Base-by-base conservation (phyloP, 2,329 filamentous ascomycete genomes). In the Apiospora arundinis region DNA sequence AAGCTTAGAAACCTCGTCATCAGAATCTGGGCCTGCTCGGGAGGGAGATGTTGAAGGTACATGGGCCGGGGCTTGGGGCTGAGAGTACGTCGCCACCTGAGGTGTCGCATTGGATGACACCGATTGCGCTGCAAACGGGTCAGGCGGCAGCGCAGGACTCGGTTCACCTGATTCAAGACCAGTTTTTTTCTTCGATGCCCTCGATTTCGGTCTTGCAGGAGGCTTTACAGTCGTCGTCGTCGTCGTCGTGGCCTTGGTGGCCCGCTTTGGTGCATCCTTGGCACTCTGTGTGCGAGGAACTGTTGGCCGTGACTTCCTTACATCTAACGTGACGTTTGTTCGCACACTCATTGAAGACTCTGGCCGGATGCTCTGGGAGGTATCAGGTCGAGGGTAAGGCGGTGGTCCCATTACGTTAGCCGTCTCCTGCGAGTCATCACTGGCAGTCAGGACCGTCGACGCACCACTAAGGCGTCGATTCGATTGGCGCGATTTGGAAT, bases 301-400 rank as follows among this genome's bases (percentile, higher is more conserved):
- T 1, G 81, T 78, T n/a, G 83, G 84, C 69, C 91, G 87, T 2
- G 87, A 85, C 80, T 92, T 94, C 77, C 89, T 92, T 5, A 88
- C 83, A 12, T 85, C 82, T 12, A 90, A 14, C 80, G 84, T 81
- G 23, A 78, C 75, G 37, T 80, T 75, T 8, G 80, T 79, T 68
- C 82, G 80, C 21, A 80, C 78, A 71, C 83, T 86, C 81, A 82
- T 83, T 23, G 81, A 83, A 65, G 84, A 82, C 70, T 81, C 83
- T 2, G 85, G 80, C 67, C 83, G 77, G 73, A 81, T 78, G 70
- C 79, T 85, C 72, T 82, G 80, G 0, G 86, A 83, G 18, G 82
- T 86, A 12, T 76, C 79, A 44, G 86, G 82, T 32, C 83, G 76
- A 32, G 71, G 73, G 44, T 72, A 52, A 32, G 28, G 23, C 23